These are phyloP conservation scores for Annona cherimola DNA, from an alignment of 164 flowering plant species.

Conservation along the genomic window DNA sequence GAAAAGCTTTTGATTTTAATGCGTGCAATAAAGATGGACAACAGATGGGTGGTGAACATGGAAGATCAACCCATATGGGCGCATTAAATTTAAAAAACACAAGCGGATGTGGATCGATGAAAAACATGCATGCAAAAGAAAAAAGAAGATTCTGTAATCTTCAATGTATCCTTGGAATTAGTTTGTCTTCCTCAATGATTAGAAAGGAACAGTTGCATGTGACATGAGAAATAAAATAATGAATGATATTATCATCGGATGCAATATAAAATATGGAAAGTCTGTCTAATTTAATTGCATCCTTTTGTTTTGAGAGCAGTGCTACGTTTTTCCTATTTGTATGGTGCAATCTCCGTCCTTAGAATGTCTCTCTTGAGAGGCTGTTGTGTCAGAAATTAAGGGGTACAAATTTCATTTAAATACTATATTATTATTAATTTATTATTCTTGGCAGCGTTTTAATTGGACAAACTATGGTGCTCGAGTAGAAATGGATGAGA, in stretches of 20 bases:
- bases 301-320: too few species aligned
- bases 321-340: too few species aligned
- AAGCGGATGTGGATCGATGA: not conserved
- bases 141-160: conserved; percentile 8
- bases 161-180: conserved; percentile 11
- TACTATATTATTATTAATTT: too few species aligned
- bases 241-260: not conserved
- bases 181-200: conserved; percentile 26
- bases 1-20: not conserved
- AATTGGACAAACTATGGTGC: too few species aligned
- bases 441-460: too few species aligned
- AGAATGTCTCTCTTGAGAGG: too few species aligned
- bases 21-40: not conserved
- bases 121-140: not conserved
- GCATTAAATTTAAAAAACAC: not conserved
- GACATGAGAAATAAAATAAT: conserved; percentile 13
- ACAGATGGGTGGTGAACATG: not conserved
- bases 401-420: too few species aligned
- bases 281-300: too few species aligned
- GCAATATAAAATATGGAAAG: not conserved
- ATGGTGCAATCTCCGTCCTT: too few species aligned
- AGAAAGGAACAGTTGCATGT: conserved; percentile 15
- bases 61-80: not conserved
- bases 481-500: too few species aligned
- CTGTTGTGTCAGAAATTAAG: too few species aligned